Percentiles rank a stretch among this genome's conserved stretches.
These are phyloP conservation scores for Myxozyma monticola DNA, from an alignment of 805 yeast species.

Conservation along the genomic window DNA sequence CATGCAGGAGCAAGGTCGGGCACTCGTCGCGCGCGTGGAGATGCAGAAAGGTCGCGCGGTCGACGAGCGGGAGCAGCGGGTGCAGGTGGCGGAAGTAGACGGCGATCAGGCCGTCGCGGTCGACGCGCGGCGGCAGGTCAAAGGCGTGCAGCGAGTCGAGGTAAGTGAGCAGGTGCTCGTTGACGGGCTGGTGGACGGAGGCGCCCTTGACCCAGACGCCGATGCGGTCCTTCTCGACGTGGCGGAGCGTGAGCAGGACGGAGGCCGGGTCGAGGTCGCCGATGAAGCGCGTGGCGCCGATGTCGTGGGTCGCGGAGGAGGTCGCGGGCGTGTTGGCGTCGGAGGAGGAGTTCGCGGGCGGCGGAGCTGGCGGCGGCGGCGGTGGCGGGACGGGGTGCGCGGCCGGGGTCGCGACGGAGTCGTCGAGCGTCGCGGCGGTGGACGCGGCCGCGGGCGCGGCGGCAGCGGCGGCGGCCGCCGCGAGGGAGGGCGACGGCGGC, in stretches of 20 bases:
- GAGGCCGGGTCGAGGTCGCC: constrained; percentile 29
- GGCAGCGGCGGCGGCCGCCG: constrained; percentile 27
- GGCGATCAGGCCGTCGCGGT: constrained; percentile 41
- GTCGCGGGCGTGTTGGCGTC: neutral
- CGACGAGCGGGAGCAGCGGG: constrained; percentile 45
- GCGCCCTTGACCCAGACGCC: constrained; percentile 43
- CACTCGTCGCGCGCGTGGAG: constrained; percentile 41
- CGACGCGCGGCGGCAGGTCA: constrained; percentile 39
- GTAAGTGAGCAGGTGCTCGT: constrained; percentile 39
- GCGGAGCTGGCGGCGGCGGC: neutral
- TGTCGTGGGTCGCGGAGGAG: neutral
- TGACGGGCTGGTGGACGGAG: constrained; percentile 34
- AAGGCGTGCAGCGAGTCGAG: constrained; percentile 44
- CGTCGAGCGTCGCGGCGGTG: constrained; percentile 23
- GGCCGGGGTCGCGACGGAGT: constrained; percentile 16
- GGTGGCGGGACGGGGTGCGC: neutral
- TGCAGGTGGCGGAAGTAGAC: constrained; percentile 46
- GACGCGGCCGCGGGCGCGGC: constrained; percentile 24
- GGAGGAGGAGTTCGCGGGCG: neutral
- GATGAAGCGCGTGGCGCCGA: constrained; percentile 22
- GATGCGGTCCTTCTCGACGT: constrained; percentile 26
- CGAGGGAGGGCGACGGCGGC: constrained; percentile 16
- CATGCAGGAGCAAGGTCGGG: constrained; percentile 46
- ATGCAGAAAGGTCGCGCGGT: constrained; percentile 44
- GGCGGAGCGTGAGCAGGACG: constrained; percentile 15